A percentile compares a stretch with the other conserved stretches of the same genome.
Conservation (phyloP, 2,329 filamentous ascomycete genomes). For the Ophiocordyceps robertsii region DNA sequence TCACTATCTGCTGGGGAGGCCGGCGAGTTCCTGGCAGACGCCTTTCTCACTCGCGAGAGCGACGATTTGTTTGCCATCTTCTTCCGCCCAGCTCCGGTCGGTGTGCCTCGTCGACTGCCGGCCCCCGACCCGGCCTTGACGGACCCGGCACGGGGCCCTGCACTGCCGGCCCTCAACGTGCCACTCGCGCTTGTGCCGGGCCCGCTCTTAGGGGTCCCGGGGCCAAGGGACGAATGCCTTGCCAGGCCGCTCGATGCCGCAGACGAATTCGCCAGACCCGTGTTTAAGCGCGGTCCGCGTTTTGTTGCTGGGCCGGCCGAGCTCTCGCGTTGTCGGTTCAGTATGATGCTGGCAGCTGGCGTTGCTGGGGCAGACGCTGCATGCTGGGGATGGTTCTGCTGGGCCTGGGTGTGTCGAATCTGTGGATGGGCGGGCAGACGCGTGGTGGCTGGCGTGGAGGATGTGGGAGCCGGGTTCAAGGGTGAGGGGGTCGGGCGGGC, state of each 20-base stretch:
- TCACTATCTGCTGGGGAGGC: slow-evolving; percentile 52
- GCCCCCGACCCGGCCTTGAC: slow-evolving; percentile 28
- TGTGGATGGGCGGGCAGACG: slow-evolving; percentile 30
- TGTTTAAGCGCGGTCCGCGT: slow-evolving; percentile 34
- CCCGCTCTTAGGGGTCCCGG: slow-evolving; percentile 43
- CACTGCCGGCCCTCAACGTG: slow-evolving; percentile 40
- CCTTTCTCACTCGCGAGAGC: slow-evolving; percentile 48
- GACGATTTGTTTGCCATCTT: slow-evolving; percentile 44
- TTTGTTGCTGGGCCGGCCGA: slow-evolving; percentile 48
- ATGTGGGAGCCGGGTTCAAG: slow-evolving; percentile 12
- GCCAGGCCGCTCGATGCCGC: slow-evolving; percentile 44
- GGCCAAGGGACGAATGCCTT: slow-evolving; percentile 48
- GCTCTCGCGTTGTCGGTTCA: slow-evolving; percentile 42
- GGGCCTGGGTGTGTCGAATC: slow-evolving; percentile 34
- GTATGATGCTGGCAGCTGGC: slow-evolving; percentile 46
- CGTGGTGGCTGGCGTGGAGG: slow-evolving; percentile 26
- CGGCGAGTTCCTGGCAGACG: slow-evolving; percentile 43
- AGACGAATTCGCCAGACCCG: slow-evolving; percentile 31
- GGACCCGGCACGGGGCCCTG: slow-evolving; percentile 38
- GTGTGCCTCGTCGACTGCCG: slow-evolving; percentile 34
- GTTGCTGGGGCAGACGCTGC: slow-evolving; percentile 46
- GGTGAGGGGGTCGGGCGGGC: slow-evolving; percentile 12
- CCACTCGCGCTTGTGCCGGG: slow-evolving; percentile 14
- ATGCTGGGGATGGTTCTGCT: slow-evolving; percentile 21
- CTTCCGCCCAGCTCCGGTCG: slow-evolving; percentile 29